These are phyloP conservation scores for Cadophora sp. DNA, from an alignment of 2,329 filamentous ascomycete genomes.

Conservation along the genomic window DNA sequence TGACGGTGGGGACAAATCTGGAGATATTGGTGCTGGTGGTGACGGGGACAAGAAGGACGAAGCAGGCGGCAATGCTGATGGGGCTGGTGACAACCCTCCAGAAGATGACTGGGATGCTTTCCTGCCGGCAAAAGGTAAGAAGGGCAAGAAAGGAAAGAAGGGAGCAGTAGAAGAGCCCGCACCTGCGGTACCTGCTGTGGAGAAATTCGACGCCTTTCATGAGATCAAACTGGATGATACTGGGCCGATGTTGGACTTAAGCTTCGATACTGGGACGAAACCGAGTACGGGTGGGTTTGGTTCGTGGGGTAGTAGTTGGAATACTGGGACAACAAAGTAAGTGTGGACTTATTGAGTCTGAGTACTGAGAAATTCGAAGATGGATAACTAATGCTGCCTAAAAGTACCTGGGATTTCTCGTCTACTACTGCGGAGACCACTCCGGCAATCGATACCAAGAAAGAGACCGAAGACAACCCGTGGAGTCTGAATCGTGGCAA, in stretches of 20 bases:
- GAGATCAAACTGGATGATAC: constrained; percentile 72
- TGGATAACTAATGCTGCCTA: background rate
- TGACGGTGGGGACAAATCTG: constrained; percentile 47
- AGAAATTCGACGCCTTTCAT: constrained; percentile 64
- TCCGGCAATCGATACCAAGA: constrained; percentile 50
- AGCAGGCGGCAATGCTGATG: constrained; percentile 46
- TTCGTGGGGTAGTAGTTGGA: constrained; percentile 67
- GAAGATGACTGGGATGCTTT: constrained; percentile 61
- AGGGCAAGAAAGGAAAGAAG: constrained; percentile 65
- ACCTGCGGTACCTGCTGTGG: constrained; percentile 43
- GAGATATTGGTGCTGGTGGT: constrained; percentile 44
- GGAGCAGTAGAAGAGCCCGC: constrained; percentile 45
- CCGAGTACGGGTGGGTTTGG: constrained; percentile 53
- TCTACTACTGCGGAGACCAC: constrained; percentile 43
- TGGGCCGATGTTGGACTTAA: constrained; percentile 63
- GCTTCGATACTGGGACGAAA: constrained; percentile 57
- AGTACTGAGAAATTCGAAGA: background rate
- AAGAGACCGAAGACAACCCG: constrained; percentile 54
- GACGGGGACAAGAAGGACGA: constrained; percentile 46
- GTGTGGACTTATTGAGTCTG: constrained; percentile 2
- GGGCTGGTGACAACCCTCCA: constrained; percentile 46
- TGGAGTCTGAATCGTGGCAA: constrained; percentile 57
- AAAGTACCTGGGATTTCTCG: constrained; percentile 40
- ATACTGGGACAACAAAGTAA: constrained; percentile 51
- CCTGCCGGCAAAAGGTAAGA: constrained; percentile 55